phyloP scores from a whole-genome alignment of 805 yeast genomes.

The Saccharomyces kudriavzevii region DNA sequence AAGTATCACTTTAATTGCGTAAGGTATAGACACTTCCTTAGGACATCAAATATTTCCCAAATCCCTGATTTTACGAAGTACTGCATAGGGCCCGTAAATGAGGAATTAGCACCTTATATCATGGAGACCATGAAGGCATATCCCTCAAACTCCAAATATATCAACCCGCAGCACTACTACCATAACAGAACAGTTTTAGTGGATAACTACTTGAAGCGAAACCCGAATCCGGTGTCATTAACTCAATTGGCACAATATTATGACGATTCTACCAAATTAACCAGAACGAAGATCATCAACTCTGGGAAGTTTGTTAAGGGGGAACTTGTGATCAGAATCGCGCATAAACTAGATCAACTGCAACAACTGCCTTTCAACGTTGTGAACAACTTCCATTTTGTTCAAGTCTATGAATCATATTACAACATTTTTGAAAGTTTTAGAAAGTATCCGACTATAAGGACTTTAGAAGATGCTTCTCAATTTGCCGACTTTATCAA shows the following conservation, averaged over 20 bases:
- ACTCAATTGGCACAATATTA: constrained; percentile 88
- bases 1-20: not conserved
- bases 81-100: constrained; percentile 29
- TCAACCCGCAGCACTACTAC: constrained; percentile 72
- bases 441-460: constrained; percentile 61
- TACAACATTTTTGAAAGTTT: constrained; percentile 81
- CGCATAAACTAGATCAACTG: constrained; percentile 68
- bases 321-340: constrained; percentile 78
- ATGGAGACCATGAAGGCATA: constrained; percentile 32
- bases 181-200: constrained; percentile 37
- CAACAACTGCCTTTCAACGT: constrained; percentile 79
- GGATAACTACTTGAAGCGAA: constrained; percentile 33
- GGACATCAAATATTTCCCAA: constrained; percentile 19
- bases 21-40: constrained; percentile 14
- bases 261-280: constrained; percentile 45
- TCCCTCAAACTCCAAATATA: constrained; percentile 37
- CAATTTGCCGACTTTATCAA: constrained; percentile 58
- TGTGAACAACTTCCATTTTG: constrained; percentile 76
- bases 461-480: constrained; percentile 65
- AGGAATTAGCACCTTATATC: constrained; percentile 30
- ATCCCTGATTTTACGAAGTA: constrained; percentile 32
- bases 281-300: constrained; percentile 65
- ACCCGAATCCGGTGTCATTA: constrained; percentile 87
- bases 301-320: constrained; percentile 85
- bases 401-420: constrained; percentile 82